These are phyloP conservation scores for Plasmodium cynomolgi DNA, from an alignment of 169 alveolate genomes.

Conservation along the genomic window DNA sequence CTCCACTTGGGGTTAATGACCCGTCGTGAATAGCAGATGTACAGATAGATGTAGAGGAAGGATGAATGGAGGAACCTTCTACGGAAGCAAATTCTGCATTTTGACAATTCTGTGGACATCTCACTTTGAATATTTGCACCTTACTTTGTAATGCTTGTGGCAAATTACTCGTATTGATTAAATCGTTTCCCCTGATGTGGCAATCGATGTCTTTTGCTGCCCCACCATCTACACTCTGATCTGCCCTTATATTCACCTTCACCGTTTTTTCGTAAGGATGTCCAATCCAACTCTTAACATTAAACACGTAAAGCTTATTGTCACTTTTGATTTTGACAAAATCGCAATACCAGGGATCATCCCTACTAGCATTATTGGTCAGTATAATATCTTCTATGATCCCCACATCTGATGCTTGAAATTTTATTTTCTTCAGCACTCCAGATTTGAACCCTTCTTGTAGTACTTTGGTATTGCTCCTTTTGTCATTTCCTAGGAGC, in stretches of 20 bases:
- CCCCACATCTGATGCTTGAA: slow-evolving; percentile 91
- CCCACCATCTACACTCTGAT: slow-evolving; percentile 76
- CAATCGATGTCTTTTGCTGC: slow-evolving; percentile 89
- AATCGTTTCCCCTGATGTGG: slow-evolving; percentile 86
- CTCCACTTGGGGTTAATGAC: slow-evolving; percentile 89
- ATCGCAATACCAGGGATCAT: slow-evolving; percentile 91
- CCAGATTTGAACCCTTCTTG: slow-evolving; percentile 83
- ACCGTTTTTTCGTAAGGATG: slow-evolving; percentile 84
- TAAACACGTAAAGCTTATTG: slow-evolving; percentile 81
- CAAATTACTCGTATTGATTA: slow-evolving; percentile 76
- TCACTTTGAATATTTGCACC: slow-evolving; percentile 82
- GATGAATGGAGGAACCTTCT: slow-evolving; percentile 90
- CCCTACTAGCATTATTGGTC: slow-evolving; percentile 81
- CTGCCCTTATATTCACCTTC: slow-evolving; percentile 80
- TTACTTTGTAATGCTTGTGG: slow-evolving; percentile 51
- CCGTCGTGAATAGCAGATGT: slow-evolving; percentile 91
- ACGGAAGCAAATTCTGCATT: slow-evolving; percentile 80
- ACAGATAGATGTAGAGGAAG: slow-evolving; percentile 91
- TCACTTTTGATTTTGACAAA: slow-evolving; percentile 81
- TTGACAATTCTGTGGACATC: slow-evolving; percentile 90
- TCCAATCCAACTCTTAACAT: slow-evolving; percentile 90
- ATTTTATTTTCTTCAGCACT: slow-evolving; percentile 79
- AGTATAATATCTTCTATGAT: slow-evolving; percentile 84
- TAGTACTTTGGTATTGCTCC: slow-evolving; percentile 84
- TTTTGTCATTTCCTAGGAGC: slow-evolving; percentile 84